Evolutionary conservation across 345 rosid species (phyloP).

Genomic region (Turnera subulata): DNA sequence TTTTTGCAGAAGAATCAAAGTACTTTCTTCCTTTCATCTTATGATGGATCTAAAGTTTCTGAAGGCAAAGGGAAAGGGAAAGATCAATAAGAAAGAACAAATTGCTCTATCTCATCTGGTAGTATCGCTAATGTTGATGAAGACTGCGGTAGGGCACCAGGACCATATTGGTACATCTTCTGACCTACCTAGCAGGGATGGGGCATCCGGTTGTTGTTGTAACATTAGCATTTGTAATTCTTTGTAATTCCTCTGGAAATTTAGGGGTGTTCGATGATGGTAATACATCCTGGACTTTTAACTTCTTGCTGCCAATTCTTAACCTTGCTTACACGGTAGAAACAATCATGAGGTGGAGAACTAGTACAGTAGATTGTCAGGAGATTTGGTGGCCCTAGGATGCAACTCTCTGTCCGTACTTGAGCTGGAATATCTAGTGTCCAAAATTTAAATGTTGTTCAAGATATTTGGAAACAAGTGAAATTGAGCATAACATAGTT

Average conservation of each 20-base stretch:
- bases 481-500: too few relatives aligned
- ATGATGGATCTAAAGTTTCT: conserved; percentile 49
- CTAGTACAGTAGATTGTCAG: too few relatives aligned
- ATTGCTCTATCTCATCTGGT: conserved; percentile 4
- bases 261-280: too few relatives aligned
- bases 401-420: too few relatives aligned
- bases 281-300: too few relatives aligned
- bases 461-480: too few relatives aligned
- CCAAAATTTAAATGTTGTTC: too few relatives aligned
- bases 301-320: too few relatives aligned
- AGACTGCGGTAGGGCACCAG: conserved; percentile 1
- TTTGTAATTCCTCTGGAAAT: conserved; percentile 1
- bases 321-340: too few relatives aligned
- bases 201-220: conserved; percentile 31
- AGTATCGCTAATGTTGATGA: conserved; percentile 1
- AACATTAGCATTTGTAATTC: conserved; percentile 25
- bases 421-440: too few relatives aligned
- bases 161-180: conserved; percentile 5
- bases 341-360: too few relatives aligned
- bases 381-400: too few relatives aligned
- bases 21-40: conserved; percentile 62
- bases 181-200: conserved; percentile 5
- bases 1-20: conserved; percentile 92
- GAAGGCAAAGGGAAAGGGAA: conserved; percentile 74
- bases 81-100: conserved; percentile 38